Percentiles rank a stretch among this genome's conserved stretches.
These are phyloP conservation scores for Coix lacrymajobi DNA, from an alignment of 176 grass and related monocot species.

Conservation along the genomic window DNA sequence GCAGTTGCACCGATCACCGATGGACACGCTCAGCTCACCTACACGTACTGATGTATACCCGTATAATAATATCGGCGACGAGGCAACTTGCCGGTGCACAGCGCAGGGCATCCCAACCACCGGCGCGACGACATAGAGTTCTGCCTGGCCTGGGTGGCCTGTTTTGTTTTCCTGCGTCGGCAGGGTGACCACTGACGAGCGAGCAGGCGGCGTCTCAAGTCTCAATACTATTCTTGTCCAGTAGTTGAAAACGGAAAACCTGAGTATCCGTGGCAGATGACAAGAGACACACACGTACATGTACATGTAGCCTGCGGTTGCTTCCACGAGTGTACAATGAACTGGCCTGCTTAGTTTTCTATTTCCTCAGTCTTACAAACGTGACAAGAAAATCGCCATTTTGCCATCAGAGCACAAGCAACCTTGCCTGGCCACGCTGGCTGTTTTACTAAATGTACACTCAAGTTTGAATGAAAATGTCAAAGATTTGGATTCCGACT, in stretches of 20 bases:
- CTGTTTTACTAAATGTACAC: background rate
- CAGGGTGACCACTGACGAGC: background rate
- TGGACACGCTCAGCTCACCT: background rate
- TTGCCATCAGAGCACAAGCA: background rate
- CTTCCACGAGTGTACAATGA: background rate
- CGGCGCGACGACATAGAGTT: background rate
- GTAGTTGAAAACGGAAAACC: background rate
- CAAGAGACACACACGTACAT: background rate
- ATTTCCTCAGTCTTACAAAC: background rate
- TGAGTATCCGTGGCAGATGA: background rate
- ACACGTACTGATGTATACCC: background rate
- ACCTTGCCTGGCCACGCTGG: background rate
- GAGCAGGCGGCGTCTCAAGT: background rate
- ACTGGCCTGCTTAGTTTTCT: background rate
- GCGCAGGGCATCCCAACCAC: background rate
- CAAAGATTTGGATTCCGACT: background rate
- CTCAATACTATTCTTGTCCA: background rate
- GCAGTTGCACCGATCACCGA: background rate
- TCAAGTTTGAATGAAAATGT: background rate
- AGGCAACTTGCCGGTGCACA: background rate
- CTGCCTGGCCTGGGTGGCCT: background rate
- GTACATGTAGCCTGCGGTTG: background rate
- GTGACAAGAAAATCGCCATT: too few species aligned
- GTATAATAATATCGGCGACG: background rate
- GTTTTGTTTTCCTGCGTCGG: background rate